Conservation (phyloP, 1,284 basidiomycete species). For the Waitea zeae region DNA sequence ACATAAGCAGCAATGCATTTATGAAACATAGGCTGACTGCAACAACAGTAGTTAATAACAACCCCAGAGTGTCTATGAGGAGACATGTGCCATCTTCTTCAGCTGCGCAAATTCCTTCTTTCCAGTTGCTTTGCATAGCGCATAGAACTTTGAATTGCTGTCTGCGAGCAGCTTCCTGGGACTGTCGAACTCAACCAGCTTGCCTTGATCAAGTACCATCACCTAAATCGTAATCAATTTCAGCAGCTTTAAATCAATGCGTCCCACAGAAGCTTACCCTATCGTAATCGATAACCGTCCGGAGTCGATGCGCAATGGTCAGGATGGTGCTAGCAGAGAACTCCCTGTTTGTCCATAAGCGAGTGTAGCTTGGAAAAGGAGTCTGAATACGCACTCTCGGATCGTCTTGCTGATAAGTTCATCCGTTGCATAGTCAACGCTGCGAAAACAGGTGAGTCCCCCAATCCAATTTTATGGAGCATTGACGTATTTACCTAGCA, state of each 20-base stretch:
- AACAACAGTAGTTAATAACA: too few species aligned
- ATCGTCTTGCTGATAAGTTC: slow-evolving; percentile 62
- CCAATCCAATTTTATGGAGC: slow-evolving; percentile 3
- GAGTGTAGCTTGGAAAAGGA: slow-evolving; percentile 11
- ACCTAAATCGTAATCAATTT: slow-evolving; percentile 29
- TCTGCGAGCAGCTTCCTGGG: slow-evolving; percentile 55
- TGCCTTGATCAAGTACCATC: slow-evolving; percentile 79
- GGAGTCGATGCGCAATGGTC: slow-evolving; percentile 47
- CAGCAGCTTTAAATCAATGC: slow-evolving; percentile 3
- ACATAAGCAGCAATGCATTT: too few species aligned
- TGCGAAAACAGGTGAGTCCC: slow-evolving; percentile 15
- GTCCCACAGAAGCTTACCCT: slow-evolving; percentile 18
- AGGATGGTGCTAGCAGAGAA: slow-evolving; percentile 40
- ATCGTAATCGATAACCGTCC: slow-evolving; percentile 45
- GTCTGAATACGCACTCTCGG: slow-evolving; percentile 33
- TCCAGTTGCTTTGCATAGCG: slow-evolving; percentile 71
- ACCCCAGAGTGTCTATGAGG: too few species aligned
- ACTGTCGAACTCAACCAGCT: slow-evolving; percentile 70
- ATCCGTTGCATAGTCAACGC: slow-evolving; percentile 65
- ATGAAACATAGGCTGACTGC: too few species aligned
- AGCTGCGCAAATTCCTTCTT: slow-evolving; percentile 63
- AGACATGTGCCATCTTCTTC: slow-evolving; percentile 47
- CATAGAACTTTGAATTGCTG: slow-evolving; percentile 51
- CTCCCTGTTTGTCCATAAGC: slow-evolving; percentile 21
- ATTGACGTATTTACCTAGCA: slow-evolving; percentile 28